Evolutionary conservation across 768 basidiomycete genomes (phyloP).

Genomic region (Russula virescens): DNA sequence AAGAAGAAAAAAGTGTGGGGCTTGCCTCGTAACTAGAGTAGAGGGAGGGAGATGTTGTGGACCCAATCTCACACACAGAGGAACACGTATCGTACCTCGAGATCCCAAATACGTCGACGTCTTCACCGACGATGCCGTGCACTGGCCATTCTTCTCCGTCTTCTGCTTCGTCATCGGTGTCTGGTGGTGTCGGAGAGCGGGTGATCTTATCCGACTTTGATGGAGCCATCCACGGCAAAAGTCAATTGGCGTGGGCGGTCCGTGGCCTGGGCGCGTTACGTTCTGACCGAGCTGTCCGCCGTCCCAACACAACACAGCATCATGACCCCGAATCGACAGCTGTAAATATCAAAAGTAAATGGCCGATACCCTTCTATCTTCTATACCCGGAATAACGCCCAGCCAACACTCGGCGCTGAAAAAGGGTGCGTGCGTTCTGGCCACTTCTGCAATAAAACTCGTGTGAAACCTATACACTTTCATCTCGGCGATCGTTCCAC

Average conservation of each 20-base stretch:
- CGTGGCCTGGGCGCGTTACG: no score
- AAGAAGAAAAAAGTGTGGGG: no score
- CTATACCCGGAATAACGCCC: constrained; percentile 15
- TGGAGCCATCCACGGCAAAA: background rate
- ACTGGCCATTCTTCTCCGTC: constrained; percentile 24
- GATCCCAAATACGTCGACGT: constrained; percentile 21
- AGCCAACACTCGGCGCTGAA: constrained; percentile 9
- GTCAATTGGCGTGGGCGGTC: no score
- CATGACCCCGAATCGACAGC: no score
- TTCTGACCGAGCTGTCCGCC: no score
- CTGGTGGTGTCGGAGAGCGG: constrained; percentile 18
- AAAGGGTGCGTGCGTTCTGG: background rate
- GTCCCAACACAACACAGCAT: no score
- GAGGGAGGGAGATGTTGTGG: no score
- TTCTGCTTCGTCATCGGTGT: constrained; percentile 14
- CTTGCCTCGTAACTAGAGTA: constrained; percentile 22
- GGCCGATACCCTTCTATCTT: constrained; percentile 14
- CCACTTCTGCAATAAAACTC: background rate
- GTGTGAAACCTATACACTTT: background rate
- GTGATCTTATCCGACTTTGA: background rate
- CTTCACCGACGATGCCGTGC: constrained; percentile 23
- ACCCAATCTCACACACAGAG: no score
- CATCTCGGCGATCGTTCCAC: no score
- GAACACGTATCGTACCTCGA: constrained; percentile 1
- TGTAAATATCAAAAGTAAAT: background rate